Conservation (phyloP, 441 rosid species). For the Capsella rubella region DNA sequence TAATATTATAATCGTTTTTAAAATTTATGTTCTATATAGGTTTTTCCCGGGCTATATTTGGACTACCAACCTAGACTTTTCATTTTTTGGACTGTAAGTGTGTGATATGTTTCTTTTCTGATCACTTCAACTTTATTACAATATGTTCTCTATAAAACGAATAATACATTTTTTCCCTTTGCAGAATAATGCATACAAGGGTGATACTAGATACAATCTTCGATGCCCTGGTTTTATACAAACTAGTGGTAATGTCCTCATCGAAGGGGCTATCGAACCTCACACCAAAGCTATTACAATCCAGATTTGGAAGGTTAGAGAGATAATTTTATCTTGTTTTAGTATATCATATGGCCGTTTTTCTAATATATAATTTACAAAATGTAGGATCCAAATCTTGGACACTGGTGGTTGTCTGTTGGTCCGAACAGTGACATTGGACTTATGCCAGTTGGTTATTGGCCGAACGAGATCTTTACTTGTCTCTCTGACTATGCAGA, state of each 20-base stretch:
- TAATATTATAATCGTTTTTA: not conserved
- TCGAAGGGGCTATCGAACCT: not conserved
- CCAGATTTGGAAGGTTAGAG: not conserved
- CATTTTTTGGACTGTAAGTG: not conserved
- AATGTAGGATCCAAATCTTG: not conserved
- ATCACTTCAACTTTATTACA: not conserved
- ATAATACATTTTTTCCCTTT: not conserved
- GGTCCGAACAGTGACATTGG: not conserved
- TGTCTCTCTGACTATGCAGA: not conserved
- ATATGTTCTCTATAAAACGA: not conserved
- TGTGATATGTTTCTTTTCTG: not conserved
- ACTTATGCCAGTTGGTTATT: not conserved
- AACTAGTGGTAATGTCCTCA: not conserved
- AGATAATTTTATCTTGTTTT: not conserved
- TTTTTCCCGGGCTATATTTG: not conserved
- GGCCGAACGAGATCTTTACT: not conserved
- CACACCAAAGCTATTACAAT: not conserved
- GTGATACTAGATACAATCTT: not conserved
- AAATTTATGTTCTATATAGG: not conserved
- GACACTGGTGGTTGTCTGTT: not conserved
- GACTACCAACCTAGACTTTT: not conserved
- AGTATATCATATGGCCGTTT: not conserved
- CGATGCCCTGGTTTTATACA: slow-evolving; percentile 4
- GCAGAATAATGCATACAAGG: not conserved
- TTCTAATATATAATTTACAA: not conserved